phyloP scores from a whole-genome alignment of 1,284 basidiomycete species.

The Cutaneotrichosporon mucoides region DNA sequence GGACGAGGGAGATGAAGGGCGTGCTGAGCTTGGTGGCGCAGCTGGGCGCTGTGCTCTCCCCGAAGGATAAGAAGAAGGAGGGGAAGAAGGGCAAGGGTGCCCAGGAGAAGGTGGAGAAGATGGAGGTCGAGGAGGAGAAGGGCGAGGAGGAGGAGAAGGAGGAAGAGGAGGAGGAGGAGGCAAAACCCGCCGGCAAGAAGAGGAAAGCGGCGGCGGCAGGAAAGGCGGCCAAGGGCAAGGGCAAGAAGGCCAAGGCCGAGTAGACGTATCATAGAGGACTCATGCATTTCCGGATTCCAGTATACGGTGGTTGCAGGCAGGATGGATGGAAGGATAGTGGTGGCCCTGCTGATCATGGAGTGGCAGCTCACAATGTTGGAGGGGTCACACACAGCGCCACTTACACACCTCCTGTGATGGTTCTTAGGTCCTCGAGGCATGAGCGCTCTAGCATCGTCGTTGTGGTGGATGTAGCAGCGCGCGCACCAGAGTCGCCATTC shows the following conservation, averaged over 20 bases:
- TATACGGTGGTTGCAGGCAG: too few relatives aligned
- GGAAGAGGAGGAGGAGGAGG: constrained; percentile 9
- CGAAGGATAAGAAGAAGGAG: constrained; percentile 24
- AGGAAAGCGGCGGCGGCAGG: constrained; percentile 11
- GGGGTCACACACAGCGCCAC: too few relatives aligned
- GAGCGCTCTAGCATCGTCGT: too few relatives aligned
- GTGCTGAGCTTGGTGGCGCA: constrained; percentile 57
- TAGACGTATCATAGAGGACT: constrained; percentile 9
- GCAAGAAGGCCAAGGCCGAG: constrained; percentile 11
- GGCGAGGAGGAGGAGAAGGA: constrained; percentile 5
- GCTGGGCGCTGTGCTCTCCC: constrained; percentile 42
- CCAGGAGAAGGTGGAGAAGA: constrained; percentile 11
- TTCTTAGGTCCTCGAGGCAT: too few relatives aligned
- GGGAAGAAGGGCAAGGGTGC: constrained; percentile 20
- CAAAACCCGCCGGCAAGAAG: constrained; percentile 18
- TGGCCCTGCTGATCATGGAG: too few relatives aligned
- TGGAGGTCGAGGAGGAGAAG: not conserved
- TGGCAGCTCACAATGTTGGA: too few relatives aligned
- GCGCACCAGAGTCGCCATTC: too few relatives aligned
- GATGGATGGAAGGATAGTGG: too few relatives aligned
- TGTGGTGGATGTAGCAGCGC: too few relatives aligned
- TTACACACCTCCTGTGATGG: too few relatives aligned
- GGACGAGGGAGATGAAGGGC: constrained; percentile 53
- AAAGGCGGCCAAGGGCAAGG: constrained; percentile 17
- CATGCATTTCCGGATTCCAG: constrained; percentile 2